A percentile compares a stretch with the other conserved stretches of the same genome.
phyloP scores from a whole-genome alignment of 768 basidiomycete species.

The Hydnomerulius pinastri region DNA sequence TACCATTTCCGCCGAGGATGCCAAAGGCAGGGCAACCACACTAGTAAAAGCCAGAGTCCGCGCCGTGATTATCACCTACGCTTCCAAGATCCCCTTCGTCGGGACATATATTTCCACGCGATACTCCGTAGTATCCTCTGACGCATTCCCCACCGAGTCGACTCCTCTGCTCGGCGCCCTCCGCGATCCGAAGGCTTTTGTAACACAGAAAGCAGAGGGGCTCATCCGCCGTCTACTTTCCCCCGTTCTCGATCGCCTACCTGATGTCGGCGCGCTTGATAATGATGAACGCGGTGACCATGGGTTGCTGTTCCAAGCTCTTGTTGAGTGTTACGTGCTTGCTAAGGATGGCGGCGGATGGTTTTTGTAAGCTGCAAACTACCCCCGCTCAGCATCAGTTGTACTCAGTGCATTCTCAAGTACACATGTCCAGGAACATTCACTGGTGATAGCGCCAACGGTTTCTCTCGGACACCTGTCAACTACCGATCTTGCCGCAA shows the following conservation, averaged over 20 bases:
- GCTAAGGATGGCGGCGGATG: slow-evolving; percentile 22
- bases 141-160: slow-evolving; percentile 17
- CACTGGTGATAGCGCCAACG: slow-evolving; percentile 35
- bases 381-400: background rate
- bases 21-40: slow-evolving; percentile 5
- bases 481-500: slow-evolving; percentile 52
- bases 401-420: slow-evolving; percentile 1
- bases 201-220: slow-evolving; percentile 16
- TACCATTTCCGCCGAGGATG: background rate
- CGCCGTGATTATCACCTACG: slow-evolving; percentile 10
- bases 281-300: slow-evolving; percentile 7
- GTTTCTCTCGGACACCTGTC: slow-evolving; percentile 55
- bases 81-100: slow-evolving; percentile 22
- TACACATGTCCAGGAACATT: slow-evolving; percentile 39
- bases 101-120: slow-evolving; percentile 16
- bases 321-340: slow-evolving; percentile 24
- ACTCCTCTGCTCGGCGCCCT: slow-evolving; percentile 26
- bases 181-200: slow-evolving; percentile 24
- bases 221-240: slow-evolving; percentile 14
- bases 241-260: slow-evolving; percentile 17
- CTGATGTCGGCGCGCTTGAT: slow-evolving; percentile 21
- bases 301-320: slow-evolving; percentile 6
- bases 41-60: slow-evolving; percentile 7
- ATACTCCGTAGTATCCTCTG: slow-evolving; percentile 1
- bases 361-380: slow-evolving; percentile 12